These are phyloP conservation scores for Populus alba DNA, from an alignment of 345 rosid genomes.

Conservation along the genomic window DNA sequence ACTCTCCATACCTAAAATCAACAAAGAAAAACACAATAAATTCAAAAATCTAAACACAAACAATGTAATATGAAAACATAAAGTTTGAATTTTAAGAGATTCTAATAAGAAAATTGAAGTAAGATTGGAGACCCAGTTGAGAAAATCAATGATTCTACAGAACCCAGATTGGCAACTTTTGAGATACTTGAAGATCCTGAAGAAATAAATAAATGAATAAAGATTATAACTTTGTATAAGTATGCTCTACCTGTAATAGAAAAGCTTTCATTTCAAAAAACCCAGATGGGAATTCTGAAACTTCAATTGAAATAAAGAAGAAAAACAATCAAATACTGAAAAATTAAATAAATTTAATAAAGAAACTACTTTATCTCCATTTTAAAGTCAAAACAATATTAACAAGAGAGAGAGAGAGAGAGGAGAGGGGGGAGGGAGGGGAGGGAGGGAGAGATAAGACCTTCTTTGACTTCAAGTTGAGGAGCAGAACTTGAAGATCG, in stretches of 20 bases:
- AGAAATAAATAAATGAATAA: background rate
- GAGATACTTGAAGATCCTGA: background rate
- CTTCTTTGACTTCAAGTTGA: slow-evolving; percentile 84
- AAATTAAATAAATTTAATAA: background rate
- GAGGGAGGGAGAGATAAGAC: slow-evolving; percentile 22
- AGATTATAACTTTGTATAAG: background rate
- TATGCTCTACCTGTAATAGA: background rate
- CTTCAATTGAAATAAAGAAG: background rate
- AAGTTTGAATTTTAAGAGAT: background rate
- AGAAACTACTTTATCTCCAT: background rate
- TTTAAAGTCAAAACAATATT: background rate
- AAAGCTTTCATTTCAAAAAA: slow-evolving; percentile 12
- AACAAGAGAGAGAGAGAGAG: background rate
- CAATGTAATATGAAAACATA: slow-evolving; percentile 5
- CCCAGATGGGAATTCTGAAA: background rate
- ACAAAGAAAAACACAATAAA: background rate
- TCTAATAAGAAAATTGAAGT: background rate
- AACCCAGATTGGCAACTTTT: slow-evolving; percentile 3
- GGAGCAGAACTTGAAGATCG: slow-evolving; percentile 95
- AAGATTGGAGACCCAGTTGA: slow-evolving; percentile 12
- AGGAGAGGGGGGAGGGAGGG: too few relatives aligned
- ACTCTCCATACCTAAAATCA: slow-evolving; percentile 69
- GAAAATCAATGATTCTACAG: slow-evolving; percentile 10
- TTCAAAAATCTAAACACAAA: background rate
- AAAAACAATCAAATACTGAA: background rate